These are phyloP conservation scores for Aspergillus brunneoviolaceus DNA, from an alignment of 2,329 filamentous ascomycete species.

Conservation along the genomic window DNA sequence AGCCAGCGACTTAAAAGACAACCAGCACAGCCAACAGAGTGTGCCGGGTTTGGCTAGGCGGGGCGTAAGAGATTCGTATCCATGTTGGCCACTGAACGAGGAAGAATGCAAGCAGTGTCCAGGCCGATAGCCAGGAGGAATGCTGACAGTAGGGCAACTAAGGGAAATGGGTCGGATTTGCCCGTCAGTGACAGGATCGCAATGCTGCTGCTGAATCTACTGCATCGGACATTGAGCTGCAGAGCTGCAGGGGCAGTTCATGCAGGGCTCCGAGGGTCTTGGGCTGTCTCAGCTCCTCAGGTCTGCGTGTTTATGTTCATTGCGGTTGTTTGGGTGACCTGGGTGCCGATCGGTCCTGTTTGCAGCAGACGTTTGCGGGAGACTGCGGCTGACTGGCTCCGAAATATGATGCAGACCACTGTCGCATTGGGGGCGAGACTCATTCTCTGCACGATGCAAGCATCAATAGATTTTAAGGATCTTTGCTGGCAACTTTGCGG, in stretches of 20 bases:
- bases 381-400: background rate
- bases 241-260: background rate
- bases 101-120: slow-evolving; percentile 2
- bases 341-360: background rate
- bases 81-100: slow-evolving; percentile 1
- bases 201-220: background rate
- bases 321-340: background rate
- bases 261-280: background rate
- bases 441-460: background rate
- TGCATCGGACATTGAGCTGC: background rate
- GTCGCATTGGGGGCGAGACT: too few species aligned
- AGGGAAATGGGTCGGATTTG: slow-evolving; percentile 1
- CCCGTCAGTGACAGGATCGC: slow-evolving; percentile 2
- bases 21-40: background rate
- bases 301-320: background rate
- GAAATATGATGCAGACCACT: background rate
- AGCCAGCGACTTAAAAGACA: slow-evolving; percentile 6
- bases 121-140: slow-evolving; percentile 4
- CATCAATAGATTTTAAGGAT: background rate
- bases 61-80: background rate
- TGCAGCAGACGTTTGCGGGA: background rate
- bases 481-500: too few species aligned
- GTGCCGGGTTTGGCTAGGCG: background rate
- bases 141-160: slow-evolving; percentile 4
- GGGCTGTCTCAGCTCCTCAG: background rate